Evolutionary conservation across 495 filamentous ascomycete genomes (phyloP), one percentile per base, ranked within the genome.

Genomic region (Acidomyces sp.): DNA sequence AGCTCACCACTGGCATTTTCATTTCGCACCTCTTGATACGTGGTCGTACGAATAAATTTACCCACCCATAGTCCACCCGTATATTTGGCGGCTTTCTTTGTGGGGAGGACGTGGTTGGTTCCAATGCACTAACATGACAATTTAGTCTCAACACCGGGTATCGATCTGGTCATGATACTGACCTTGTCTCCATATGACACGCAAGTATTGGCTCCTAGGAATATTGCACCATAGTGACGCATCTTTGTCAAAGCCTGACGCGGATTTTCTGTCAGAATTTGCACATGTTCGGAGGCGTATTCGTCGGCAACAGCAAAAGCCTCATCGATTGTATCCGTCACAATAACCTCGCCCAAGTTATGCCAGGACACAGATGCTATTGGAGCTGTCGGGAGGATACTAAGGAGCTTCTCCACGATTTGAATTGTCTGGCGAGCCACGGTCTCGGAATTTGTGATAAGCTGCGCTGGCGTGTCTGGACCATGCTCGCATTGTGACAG

Each of bases 71-170:
- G 53, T 1, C 68, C 68, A 4, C 67, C 66, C 0, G 67, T 70
- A 42, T 66, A 70, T 6, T 59, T 47, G 0, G 66, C 64, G 2
- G 66, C 66, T 25, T 62, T 64, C 4, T 59, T 54, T 0, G 69
- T 72, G 0, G 69, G 68, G 2, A 72, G 56, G 5, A 72, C 68
- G 45, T 71, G 69, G 46, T 72, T 71, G 2, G 69, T 72, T 3
- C 67, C 69, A 38, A 72, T 72, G 29, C 61, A 63, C 58, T 24
- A 39, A 13, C n/a, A n/a, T 25, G 7, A 25, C 24, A 15, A 28
- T 5, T 21, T 43, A 23, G 28, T 28, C 21, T 12, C 30, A 31
- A 40, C 7, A 22, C 37, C 10, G 16, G 12, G 22, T 24, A 9
- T 10, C 21, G 19, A 25, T n/a, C n/a, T n/a, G 31, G 22, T 9